Base-by-base conservation (phyloP, 768 basidiomycete species). In the Leccinellum luteum region DNA sequence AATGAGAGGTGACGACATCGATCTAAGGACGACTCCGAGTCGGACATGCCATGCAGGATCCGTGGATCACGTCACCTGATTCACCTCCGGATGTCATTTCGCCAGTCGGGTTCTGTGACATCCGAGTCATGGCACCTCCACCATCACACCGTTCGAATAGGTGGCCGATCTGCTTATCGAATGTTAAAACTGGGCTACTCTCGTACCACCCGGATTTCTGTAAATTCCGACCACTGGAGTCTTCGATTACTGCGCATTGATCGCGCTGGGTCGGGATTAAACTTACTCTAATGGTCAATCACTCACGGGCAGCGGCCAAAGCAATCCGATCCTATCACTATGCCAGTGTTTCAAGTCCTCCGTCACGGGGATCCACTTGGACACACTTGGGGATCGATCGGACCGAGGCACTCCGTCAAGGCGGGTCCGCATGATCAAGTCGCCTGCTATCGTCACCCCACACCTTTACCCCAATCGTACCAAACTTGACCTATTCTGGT, bases 1-100 rank as follows among this genome's bases (percentile, higher is more conserved):
- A 41, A 41, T 28, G 23, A 71, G 52, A 35, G 64, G 61, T 19
- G 66, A 57, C 41, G 63, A 58, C 65, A 69, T 73, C 25, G 28
- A 13, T 49, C 27, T 6, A 28, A 51, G 23, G 30, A 10, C 6
- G 6, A 32, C n/a, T n/a, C n/a, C n/a, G n/a, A n/a, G n/a, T n/a
- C n/a, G 25, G 25, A 25, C 4, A 25, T n/a, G n/a, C n/a, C n/a
- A n/a, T n/a, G 14, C 7, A 4, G 8, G 32, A 32, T 21, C 21
- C 27, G 17, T 21, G 12, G 19, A 10, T 21, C 14, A 48, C 48
- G 21, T 30, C 48, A 47, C n/a, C 21, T 28, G 34, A 27, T 6
- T n/a, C n/a, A n/a, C n/a, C n/a, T n/a, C n/a, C n/a, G n/a, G n/a
- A n/a, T n/a, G n/a, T n/a, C n/a, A n/a, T n/a, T n/a, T n/a, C n/a